Evolutionary conservation across 805 yeast genomes (phyloP), one percentile per base, ranked within the genome.

Genomic region (Wickerhamiella musiphila): DNA sequence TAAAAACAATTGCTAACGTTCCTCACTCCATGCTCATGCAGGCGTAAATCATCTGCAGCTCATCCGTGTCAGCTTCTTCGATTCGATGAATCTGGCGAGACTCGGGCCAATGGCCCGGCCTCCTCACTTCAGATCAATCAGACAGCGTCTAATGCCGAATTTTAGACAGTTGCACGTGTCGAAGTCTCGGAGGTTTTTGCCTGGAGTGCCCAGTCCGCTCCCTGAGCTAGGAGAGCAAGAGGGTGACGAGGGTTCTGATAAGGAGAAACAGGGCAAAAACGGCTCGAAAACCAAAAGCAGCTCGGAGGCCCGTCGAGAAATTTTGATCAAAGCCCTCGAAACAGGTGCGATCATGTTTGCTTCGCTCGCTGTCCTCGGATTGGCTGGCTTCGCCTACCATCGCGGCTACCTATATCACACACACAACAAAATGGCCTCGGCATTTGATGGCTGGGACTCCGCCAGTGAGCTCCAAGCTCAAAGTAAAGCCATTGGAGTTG

Each of bases 361-460:
- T 11, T 73, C 84, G 3, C 52, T 78, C 22, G 61, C 70, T 2
- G 68, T 78, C 23, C 59, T 79, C 12, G 86, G 78, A 0, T 53
- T 70, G 2, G 77, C 86, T 3, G 93, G 93, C 2, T 47, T 69
- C n/a, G 44, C 66, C 10, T 78, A 78, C 48, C 93, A 78, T 47
- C 59, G 61, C 28, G 56, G 67, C 29, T 78, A 78, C 51, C 59
- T 65, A 27, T 30, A 40, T 3, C 76, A 69, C 42, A 82, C 78
- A 0, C 48, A 74, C 15, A 57, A 58, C 31, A 77, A 78, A 48
- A 77, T 78, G 60, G 66, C 66, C 32, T 42, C 43, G 9, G 79
- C 90, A 1, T 78, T 78, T 39, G 72, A 73, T 8, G 61, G 56
- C 18, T 82, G 77, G 4, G 81, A 75, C 39, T 68, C 75, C 0